Percentiles rank a stretch among this genome's conserved stretches.
These are phyloP conservation scores for Eragrostis curvula DNA, from an alignment of 176 grass and related monocot species.

Conservation along the genomic window DNA sequence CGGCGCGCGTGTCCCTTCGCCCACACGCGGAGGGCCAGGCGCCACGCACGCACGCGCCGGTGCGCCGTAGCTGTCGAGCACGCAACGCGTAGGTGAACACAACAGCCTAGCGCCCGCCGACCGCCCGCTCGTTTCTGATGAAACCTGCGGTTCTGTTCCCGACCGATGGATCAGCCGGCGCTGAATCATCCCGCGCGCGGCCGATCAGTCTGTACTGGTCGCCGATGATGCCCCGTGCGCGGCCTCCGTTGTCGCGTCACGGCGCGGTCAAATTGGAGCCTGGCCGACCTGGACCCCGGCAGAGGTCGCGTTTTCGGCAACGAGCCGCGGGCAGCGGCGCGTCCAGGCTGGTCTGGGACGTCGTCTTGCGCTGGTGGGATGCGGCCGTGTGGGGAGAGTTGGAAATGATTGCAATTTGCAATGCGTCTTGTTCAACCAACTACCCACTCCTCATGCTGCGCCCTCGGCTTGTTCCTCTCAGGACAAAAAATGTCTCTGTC, in stretches of 20 bases:
- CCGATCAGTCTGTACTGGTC: background rate
- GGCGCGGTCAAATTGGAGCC: background rate
- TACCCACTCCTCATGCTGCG: background rate
- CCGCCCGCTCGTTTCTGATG: background rate
- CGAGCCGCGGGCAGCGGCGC: background rate
- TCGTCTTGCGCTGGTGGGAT: background rate
- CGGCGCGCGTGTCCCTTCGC: background rate
- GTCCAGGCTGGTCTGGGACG: slow-evolving; percentile 19
- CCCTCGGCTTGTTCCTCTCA: background rate
- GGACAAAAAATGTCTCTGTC: background rate
- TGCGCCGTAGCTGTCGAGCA: background rate
- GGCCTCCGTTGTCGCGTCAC: background rate
- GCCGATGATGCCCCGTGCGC: background rate
- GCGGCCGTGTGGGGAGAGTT: background rate
- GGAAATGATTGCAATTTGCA: slow-evolving; percentile 24
- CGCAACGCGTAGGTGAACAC: background rate
- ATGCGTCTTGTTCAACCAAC: background rate
- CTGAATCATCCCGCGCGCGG: slow-evolving; percentile 24
- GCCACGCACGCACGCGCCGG: background rate
- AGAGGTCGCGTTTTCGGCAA: background rate
- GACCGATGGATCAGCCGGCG: background rate
- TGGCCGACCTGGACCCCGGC: background rate
- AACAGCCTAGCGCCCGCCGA: background rate
- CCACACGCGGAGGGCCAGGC: background rate
- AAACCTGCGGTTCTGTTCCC: background rate